Evolutionary conservation across 2,329 filamentous ascomycete genomes (phyloP), one percentile per base, ranked within the genome.

Genomic region (Penicillium sp.): DNA sequence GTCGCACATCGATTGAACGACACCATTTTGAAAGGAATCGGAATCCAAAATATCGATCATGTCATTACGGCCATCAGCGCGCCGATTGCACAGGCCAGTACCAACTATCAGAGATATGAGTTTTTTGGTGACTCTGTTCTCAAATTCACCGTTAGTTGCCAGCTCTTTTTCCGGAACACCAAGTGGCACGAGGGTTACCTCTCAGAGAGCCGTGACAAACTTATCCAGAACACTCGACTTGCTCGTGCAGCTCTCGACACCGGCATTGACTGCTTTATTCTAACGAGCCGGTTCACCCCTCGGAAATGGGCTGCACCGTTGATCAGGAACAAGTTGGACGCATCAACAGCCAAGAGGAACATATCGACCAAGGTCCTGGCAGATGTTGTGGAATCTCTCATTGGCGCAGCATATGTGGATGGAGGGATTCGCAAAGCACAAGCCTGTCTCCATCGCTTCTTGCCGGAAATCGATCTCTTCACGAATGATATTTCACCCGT

Each of bases 101-200:
- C 79, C 0, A 82, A 96, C 61, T 97, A 97, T 67, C 88, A 97
- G 65, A 80, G 88, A 3, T 77, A 96, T 0, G 94, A 97, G 69
- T 95, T 95, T 62, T 76, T 97, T 0, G 94, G 94, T 0, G 93
- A 97, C 66, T 86, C 85, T 0, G 79, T 96, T 1, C 78, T 97
- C 36, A 97, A 97, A 66, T 83, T 88, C 54, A 84, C 84, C 44
- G 81, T 88, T 0, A 84, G 86, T 0, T 70, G 90, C 1, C 87
- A 91, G 53, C 78, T 92, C 5, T 78, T 81, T 67, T 79, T 80
- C 17, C 68, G 79, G 31, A 73, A 91, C 57, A 82, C 83, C 0
- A 74, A 80, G 5, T 91, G 84, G 81, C 90, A 90, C 0, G 93
- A 97, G 72, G 87, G 89, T 0, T 88, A 87, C 57, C 79, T 97